Percentiles rank a stretch among this genome's conserved stretches.
Evolutionary conservation across 2,329 filamentous ascomycete species (phyloP).

Genomic region (Claviceps citrina): DNA sequence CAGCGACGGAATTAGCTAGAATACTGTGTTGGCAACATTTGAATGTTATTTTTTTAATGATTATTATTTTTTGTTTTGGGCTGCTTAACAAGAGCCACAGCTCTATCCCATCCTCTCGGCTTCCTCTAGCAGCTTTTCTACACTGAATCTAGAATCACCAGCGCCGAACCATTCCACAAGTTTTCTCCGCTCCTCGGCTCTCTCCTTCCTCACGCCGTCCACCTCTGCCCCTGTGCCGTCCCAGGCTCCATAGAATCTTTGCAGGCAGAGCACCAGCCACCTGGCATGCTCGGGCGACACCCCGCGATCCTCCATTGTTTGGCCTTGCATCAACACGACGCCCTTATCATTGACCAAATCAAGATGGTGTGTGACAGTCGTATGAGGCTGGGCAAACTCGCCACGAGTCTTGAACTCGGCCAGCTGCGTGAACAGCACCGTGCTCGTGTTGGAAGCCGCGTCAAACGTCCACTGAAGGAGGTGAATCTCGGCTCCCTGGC

Average conservation of each 20-base stretch:
- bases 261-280: slow-evolving; percentile 82
- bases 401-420: slow-evolving; percentile 85
- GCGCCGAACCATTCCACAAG: slow-evolving; percentile 68
- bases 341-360: slow-evolving; percentile 63
- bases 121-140: slow-evolving; percentile 78
- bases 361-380: slow-evolving; percentile 79
- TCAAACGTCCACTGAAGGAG: slow-evolving; percentile 96
- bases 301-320: slow-evolving; percentile 59
- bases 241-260: slow-evolving; percentile 75
- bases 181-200: slow-evolving; percentile 46
- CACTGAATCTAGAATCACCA: slow-evolving; percentile 64
- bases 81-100: not conserved
- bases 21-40: too few relatives aligned
- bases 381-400: slow-evolving; percentile 82
- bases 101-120: slow-evolving; percentile 57
- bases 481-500: slow-evolving; percentile 73
- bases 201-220: slow-evolving; percentile 32
- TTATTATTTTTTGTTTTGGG: too few relatives aligned
- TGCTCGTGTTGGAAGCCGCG: slow-evolving; percentile 42
- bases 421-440: slow-evolving; percentile 83
- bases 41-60: too few relatives aligned
- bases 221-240: slow-evolving; percentile 26
- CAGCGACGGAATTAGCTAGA: too few relatives aligned
- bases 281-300: slow-evolving; percentile 68
- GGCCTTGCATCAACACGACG: slow-evolving; percentile 73